Evolutionary conservation across 495 filamentous ascomycete genomes (phyloP), one percentile per base, ranked within the genome.

Genomic region (Daldinia loculata): DNA sequence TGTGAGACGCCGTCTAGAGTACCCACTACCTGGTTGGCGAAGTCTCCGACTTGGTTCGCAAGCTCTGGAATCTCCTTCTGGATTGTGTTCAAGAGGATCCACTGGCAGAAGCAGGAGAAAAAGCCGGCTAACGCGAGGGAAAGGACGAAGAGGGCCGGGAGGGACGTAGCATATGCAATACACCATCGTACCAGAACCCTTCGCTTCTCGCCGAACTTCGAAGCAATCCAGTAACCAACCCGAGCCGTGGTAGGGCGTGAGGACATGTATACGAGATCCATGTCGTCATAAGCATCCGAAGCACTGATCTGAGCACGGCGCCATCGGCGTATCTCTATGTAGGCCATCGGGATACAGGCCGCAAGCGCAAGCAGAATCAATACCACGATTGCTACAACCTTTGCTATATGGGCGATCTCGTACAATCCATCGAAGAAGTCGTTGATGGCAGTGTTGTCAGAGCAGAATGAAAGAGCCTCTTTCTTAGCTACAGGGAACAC

Each of bases 191-290:
- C 85, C 11, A 96, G 81, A 17, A 90, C 86, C 71, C 92, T 90
- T 29, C 87, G 84, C 64, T 89, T 90, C 43, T 84, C 85, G 63
- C 83, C 86, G 79, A 95, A 90, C n/a, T 80, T 82, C 14, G 84
- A 83, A n/a, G 93, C 89, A 14, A 91, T 72, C 80, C 87, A 90
- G 75, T 97, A 87, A 30, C 95, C 95, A 6, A 84, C 74, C 6
- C 85, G 84, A 1, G 91, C 84, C 0, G 92, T 90, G 66, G 89
- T 87, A 6, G 95, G 93, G 4, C 92, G 85, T 19, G 93, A 96
- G 15, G 89, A 88, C 53, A 97, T 91, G 76, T 97, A 95, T 55
- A 97, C 87, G 19, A 95, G 89, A 76, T 98, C 96, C 85, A 97
- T 88, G 2, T 91, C 88, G 70, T 98, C 94, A 61, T 78, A 83